phyloP scores from a whole-genome alignment of 345 rosid genomes.

The Dovyalis caffra region DNA sequence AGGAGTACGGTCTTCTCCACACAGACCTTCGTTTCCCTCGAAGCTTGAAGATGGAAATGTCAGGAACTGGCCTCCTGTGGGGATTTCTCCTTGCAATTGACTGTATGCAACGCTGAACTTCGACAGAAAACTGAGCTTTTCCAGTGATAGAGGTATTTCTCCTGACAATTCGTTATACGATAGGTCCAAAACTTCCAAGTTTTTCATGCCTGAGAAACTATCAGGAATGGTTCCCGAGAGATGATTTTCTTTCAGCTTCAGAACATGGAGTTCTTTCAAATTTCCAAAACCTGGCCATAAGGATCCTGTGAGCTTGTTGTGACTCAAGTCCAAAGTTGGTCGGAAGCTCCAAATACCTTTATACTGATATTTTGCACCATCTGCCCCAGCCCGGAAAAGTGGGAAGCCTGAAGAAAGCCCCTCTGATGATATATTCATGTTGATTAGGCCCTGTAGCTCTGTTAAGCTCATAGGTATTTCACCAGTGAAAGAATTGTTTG shows the following conservation, averaged over 20 bases:
- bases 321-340: constrained; percentile 22
- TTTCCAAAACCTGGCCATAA: constrained; percentile 27
- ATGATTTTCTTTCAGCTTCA: neutral
- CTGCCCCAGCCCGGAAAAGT: neutral
- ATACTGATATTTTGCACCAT: constrained; percentile 1
- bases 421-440: neutral
- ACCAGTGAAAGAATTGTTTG: constrained; percentile 34
- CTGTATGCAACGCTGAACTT: constrained; percentile 30
- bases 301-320: constrained; percentile 23
- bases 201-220: constrained; percentile 17
- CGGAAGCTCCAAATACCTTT: constrained; percentile 12
- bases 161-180: constrained; percentile 24
- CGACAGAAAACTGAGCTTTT: constrained; percentile 20
- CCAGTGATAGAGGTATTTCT: constrained; percentile 26
- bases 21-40: constrained; percentile 25
- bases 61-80: constrained; percentile 27
- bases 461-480: constrained; percentile 30
- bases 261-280: constrained; percentile 21
- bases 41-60: constrained; percentile 36
- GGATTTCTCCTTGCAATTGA: constrained; percentile 23
- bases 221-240: constrained; percentile 23
- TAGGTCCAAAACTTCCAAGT: constrained; percentile 23
- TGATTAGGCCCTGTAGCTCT: constrained; percentile 10
- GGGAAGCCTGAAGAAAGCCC: neutral
- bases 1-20: neutral